Conservation (phyloP, 495 filamentous ascomycete genomes). For the Cairneyella variabilis region DNA sequence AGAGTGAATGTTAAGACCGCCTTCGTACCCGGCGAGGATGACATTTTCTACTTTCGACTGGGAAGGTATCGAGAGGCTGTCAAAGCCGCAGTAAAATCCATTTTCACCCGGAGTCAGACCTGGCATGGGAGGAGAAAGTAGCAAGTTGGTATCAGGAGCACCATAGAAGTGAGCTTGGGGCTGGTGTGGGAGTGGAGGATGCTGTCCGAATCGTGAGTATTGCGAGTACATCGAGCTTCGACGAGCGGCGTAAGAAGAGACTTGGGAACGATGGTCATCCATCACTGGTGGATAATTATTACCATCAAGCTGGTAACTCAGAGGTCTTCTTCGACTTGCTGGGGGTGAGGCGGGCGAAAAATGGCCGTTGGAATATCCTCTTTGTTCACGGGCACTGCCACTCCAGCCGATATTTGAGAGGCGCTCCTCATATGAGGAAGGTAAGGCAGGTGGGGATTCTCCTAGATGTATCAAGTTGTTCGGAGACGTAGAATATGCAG, state of each 20-base stretch:
- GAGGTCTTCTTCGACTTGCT: conserved; percentile 35
- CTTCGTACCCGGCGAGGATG: conserved; percentile 70
- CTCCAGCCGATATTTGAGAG: conserved; percentile 31
- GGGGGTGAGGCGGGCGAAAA: conserved; percentile 45
- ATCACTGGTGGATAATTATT: conserved; percentile 32
- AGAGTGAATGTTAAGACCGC: conserved; percentile 65
- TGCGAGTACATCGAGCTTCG: conserved; percentile 61
- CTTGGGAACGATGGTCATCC: conserved; percentile 40
- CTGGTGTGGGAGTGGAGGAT: conserved; percentile 76
- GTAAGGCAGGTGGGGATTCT: conserved; percentile 49
- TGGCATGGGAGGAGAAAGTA: conserved; percentile 48
- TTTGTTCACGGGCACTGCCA: conserved; percentile 22
- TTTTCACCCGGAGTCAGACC: conserved; percentile 54
- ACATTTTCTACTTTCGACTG: conserved; percentile 51
- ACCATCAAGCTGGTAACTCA: conserved; percentile 49
- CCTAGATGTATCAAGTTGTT: conserved; percentile 49
- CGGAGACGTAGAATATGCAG: conserved; percentile 48
- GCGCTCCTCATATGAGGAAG: conserved; percentile 51
- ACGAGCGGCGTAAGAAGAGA: conserved; percentile 38
- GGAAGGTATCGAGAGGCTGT: conserved; percentile 53
- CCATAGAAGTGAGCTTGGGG: conserved; percentile 70
- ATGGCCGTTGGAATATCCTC: conserved; percentile 32
- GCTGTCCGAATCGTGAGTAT: conserved; percentile 39
- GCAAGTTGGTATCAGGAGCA: conserved; percentile 64
- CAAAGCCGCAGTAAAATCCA: conserved; percentile 78